Evolutionary conservation across 768 basidiomycete genomes (phyloP).

Genomic region (Rhodocollybia butyracea): DNA sequence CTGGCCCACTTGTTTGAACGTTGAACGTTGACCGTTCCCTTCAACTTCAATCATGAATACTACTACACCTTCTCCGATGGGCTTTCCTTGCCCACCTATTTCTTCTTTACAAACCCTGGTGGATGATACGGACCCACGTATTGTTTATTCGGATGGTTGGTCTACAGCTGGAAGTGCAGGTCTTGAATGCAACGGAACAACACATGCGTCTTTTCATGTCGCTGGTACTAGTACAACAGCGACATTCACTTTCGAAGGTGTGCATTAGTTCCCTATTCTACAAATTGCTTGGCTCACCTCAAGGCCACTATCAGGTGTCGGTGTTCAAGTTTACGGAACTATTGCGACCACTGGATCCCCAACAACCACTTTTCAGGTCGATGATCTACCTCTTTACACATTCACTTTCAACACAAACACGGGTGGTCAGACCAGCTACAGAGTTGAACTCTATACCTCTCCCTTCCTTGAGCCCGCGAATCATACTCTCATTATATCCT

Average conservation of each 20-base stretch:
- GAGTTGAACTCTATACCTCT: background rate
- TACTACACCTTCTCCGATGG: background rate
- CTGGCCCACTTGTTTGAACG: no score
- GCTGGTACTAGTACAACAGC: background rate
- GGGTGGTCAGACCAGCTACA: background rate
- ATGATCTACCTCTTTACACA: background rate
- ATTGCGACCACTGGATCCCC: background rate
- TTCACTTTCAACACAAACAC: background rate
- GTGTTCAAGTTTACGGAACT: background rate
- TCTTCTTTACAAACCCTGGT: background rate
- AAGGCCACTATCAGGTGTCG: background rate
- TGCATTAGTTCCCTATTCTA: background rate
- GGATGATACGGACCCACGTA: background rate
- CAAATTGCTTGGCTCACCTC: background rate
- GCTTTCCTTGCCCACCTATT: background rate
- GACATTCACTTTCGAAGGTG: background rate
- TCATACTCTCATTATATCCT: background rate
- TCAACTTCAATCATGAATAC: background rate
- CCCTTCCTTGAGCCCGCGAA: background rate
- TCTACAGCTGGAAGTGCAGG: background rate
- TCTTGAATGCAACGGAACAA: background rate
- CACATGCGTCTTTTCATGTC: background rate
- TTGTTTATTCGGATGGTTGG: background rate
- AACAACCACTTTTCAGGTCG: background rate
- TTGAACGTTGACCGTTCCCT: no score